Evolutionary conservation across 75 land plant genomes (phyloP).

Genomic region (Picea sitchensis): DNA sequence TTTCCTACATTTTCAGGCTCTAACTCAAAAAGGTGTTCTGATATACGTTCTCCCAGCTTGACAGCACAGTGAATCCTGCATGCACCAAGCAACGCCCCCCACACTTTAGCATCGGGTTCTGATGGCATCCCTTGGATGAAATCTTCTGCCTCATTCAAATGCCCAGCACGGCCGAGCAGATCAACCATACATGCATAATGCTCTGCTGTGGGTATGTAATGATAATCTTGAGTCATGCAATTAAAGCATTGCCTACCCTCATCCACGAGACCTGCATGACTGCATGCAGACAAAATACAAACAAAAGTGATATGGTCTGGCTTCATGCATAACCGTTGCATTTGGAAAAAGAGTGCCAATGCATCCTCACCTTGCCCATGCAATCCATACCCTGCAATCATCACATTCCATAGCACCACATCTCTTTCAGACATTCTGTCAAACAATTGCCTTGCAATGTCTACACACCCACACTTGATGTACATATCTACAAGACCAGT

Average conservation of each 20-base stretch:
- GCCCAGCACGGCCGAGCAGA: constrained; percentile 45
- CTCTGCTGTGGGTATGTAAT: constrained; percentile 23
- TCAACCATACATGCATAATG: constrained; percentile 61
- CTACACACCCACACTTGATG: constrained; percentile 31
- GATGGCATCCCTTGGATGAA: constrained; percentile 30
- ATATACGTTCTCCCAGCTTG: background rate
- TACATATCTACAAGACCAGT: constrained; percentile 54
- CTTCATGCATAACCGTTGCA: constrained; percentile 20
- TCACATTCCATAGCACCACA: constrained; percentile 51
- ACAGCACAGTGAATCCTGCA: background rate
- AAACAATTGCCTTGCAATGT: constrained; percentile 27
- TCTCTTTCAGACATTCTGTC: constrained; percentile 30
- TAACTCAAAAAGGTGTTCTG: background rate
- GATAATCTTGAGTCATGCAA: constrained; percentile 28
- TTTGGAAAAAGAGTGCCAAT: constrained; percentile 23
- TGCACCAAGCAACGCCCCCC: constrained; percentile 50
- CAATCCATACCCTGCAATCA: constrained; percentile 46
- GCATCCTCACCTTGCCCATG: constrained; percentile 34
- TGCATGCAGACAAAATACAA: constrained; percentile 51
- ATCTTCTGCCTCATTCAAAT: constrained; percentile 35
- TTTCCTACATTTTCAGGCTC: background rate
- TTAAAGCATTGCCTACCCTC: constrained; percentile 36
- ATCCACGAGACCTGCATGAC: constrained; percentile 43
- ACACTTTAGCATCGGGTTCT: constrained; percentile 40
- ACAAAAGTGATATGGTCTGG: constrained; percentile 50